Base-by-base conservation (phyloP, 257 asterid genomes). In the Plantago ovata region DNA sequence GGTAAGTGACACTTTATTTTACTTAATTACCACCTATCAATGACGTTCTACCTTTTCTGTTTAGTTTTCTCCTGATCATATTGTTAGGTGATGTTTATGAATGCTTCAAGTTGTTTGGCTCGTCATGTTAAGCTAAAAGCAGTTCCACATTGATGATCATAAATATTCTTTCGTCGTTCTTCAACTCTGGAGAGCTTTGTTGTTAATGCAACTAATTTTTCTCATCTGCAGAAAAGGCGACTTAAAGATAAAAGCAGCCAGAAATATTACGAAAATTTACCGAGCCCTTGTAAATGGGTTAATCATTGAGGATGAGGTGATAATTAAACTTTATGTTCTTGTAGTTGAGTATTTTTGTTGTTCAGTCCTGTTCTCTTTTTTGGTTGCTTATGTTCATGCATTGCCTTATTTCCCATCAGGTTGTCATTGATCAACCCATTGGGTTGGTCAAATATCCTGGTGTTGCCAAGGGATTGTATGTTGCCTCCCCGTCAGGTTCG, bases 401-500 rank as follows among this genome's bases (percentile, higher is more conserved):
- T 48, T 54, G 13, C 12, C 56, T 44, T 51, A 28, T 58, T 70
- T 69, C 63, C 41, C 62, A 51, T 49, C 76, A 91, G 98, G 82
- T 85, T 59, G 55, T 69, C 62, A 69, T 92, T 61, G 84, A 81
- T 72, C 95, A 92, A 61, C 95, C 98, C 62, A 92, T 92, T 79
- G 98, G 98, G 65, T 72, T 76, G 66, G 83, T 84, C 33, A 83
- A 72, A 71, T 92, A 92, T 79, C 84, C 98, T 60, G 98, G 98
- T 51, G 95, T 92, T 51, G 90, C 98, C 45, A 82, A 81, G 64
- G 98, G 98, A 63, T 69, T 92, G 74, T 84, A 92, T 82, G 95
- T 89, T 65, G 98, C 98, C 73, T 81, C 91, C 65, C 70, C 83
- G 61, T 85, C 94, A 80, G 98, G 95, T 92, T 75, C 67, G 22